These are phyloP conservation scores for Cryptococcus maquisensis DNA, from an alignment of 1,284 basidiomycete species.

Conservation along the genomic window DNA sequence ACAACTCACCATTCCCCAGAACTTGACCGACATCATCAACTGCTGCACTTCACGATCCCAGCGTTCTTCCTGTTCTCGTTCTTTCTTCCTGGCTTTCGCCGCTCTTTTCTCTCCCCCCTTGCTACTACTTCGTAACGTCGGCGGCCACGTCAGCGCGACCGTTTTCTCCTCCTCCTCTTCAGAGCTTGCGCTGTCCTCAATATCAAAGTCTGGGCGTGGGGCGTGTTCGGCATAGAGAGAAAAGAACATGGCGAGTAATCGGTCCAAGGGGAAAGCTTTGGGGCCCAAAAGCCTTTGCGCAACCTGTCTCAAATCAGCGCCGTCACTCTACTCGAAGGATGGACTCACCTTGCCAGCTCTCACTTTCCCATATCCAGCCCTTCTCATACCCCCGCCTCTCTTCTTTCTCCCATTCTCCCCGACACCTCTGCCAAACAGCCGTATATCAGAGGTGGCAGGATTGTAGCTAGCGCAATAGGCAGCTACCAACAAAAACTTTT, in stretches of 20 bases:
- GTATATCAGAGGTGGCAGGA: constrained; percentile 71
- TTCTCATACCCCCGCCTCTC: constrained; percentile 51
- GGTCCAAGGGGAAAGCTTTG: constrained; percentile 71
- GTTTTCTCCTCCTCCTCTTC: constrained; percentile 34
- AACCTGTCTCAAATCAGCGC: constrained; percentile 52
- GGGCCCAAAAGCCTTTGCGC: constrained; percentile 79
- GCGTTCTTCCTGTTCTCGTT: constrained; percentile 53
- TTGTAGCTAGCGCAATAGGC: constrained; percentile 83
- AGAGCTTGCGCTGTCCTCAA: constrained; percentile 8
- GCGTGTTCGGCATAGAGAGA: constrained; percentile 76
- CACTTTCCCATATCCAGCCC: constrained; percentile 43
- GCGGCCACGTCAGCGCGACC: constrained; percentile 9
- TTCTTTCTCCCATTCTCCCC: constrained; percentile 62
- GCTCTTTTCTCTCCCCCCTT: constrained; percentile 34
- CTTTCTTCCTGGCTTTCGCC: constrained; percentile 63
- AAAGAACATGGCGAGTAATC: constrained; percentile 77
- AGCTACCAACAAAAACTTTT: constrained; percentile 73
- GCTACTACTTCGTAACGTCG: constrained; percentile 13
- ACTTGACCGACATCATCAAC: constrained; percentile 34
- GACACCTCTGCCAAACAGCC: constrained; percentile 68
- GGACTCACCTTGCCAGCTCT: constrained; percentile 39
- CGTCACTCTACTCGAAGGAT: neutral
- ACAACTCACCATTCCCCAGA: constrained; percentile 41
- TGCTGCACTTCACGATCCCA: constrained; percentile 45
- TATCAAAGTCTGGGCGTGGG: constrained; percentile 43